phyloP scores from a whole-genome alignment of 2,329 filamentous ascomycete genomes.

The Knoxdaviesia proteae region DNA sequence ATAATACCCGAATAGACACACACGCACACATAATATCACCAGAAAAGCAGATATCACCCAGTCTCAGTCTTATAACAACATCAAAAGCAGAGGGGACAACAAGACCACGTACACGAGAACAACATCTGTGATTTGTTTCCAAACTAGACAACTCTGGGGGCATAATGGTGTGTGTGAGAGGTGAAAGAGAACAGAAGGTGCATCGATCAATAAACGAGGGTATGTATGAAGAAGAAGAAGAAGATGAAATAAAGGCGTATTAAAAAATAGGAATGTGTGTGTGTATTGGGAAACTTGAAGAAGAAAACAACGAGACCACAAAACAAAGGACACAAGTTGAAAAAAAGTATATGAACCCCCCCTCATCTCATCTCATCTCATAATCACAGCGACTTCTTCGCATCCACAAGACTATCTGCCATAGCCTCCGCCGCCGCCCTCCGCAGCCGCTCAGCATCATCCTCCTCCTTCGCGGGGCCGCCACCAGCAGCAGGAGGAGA shows the following conservation, averaged over 20 bases:
- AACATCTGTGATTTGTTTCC: no score
- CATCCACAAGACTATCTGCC: conserved; percentile 30
- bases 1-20: no score
- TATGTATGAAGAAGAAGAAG: neutral
- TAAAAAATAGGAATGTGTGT: neutral
- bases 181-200: neutral
- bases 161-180: neutral
- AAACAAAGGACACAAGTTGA: neutral
- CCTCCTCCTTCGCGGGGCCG: conserved; percentile 19
- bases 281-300: neutral
- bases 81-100: no score
- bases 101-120: neutral
- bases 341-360: no score
- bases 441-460: conserved; percentile 41
- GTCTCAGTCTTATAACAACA: no score
- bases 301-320: neutral
- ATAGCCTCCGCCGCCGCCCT: conserved; percentile 42
- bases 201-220: neutral
- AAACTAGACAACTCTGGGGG: no score
- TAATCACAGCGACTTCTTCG: conserved; percentile 10
- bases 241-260: neutral
- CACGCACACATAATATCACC: no score
- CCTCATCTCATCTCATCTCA: neutral
- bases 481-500: no score
- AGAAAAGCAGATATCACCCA: no score